phyloP scores from a whole-genome alignment of 192 early-diverging fungal species.

The Powellomyces hirtus region DNA sequence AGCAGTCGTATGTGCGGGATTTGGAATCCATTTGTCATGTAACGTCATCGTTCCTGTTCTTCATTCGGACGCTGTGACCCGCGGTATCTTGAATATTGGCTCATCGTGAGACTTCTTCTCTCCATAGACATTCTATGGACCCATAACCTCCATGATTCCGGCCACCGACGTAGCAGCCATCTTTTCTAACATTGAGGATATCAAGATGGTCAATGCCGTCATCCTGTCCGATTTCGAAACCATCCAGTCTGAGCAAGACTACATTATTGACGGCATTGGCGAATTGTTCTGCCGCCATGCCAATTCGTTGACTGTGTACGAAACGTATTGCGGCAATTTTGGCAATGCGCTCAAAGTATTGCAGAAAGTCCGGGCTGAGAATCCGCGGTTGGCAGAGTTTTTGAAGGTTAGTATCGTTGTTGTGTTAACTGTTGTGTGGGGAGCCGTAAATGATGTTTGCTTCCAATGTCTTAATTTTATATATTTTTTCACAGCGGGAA shows the following conservation, averaged over 20 bases:
- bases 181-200: conserved; percentile 57
- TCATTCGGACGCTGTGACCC: background rate
- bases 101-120: background rate
- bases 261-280: conserved; percentile 54
- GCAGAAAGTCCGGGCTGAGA: conserved; percentile 51
- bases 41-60: conserved; percentile 1
- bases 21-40: conserved; percentile 71
- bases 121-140: conserved; percentile 59
- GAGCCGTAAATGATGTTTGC: background rate
- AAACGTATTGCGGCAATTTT: conserved; percentile 67
- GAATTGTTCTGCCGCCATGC: conserved; percentile 41
- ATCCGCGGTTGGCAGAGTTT: conserved; percentile 57
- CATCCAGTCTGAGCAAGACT: conserved; percentile 50
- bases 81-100: background rate
- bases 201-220: conserved; percentile 62
- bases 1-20: conserved; percentile 71
- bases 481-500: conserved; percentile 32
- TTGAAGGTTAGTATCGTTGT: conserved; percentile 59
- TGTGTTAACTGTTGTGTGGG: background rate
- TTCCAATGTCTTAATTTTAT: conserved; percentile 6
- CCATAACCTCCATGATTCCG: conserved; percentile 52
- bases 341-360: conserved; percentile 59
- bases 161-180: conserved; percentile 36
- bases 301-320: conserved; percentile 57
- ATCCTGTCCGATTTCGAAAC: conserved; percentile 68